Evolutionary conservation across 192 early-diverging fungal species (phyloP).

Genomic region (Coemansia sp.): DNA sequence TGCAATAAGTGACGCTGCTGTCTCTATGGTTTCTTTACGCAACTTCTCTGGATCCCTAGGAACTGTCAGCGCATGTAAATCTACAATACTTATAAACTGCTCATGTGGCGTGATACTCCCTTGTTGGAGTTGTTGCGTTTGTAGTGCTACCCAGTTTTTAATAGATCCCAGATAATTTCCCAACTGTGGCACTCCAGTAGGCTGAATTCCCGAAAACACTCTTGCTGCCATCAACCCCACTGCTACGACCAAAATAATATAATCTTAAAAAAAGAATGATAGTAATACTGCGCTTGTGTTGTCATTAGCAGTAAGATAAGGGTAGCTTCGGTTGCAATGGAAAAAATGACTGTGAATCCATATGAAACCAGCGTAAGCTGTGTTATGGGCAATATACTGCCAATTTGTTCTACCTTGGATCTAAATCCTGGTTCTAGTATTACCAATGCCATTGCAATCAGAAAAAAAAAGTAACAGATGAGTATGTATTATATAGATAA

Average conservation of each 20-base stretch:
- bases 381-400: background rate
- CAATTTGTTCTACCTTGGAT: no score
- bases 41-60: conserved; percentile 67
- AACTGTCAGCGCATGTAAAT: conserved; percentile 86
- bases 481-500: no score
- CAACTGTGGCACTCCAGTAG: conserved; percentile 88
- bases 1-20: conserved; percentile 74
- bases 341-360: background rate
- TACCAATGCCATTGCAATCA: no score
- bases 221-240: conserved; percentile 7
- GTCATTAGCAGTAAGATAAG: background rate
- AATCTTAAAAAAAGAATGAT: background rate
- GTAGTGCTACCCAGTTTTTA: conserved; percentile 79
- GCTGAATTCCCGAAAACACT: conserved; percentile 88
- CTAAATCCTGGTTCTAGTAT: no score
- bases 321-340: background rate
- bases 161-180: conserved; percentile 94
- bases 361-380: background rate
- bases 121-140: conserved; percentile 44
- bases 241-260: background rate
- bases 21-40: conserved; percentile 64
- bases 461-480: no score
- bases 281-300: background rate
- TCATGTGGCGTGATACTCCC: conserved; percentile 25
- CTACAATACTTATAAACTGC: conserved; percentile 77